Conservation (phyloP, 495 filamentous ascomycete species). For the Beverwykella pulmonaria region DNA sequence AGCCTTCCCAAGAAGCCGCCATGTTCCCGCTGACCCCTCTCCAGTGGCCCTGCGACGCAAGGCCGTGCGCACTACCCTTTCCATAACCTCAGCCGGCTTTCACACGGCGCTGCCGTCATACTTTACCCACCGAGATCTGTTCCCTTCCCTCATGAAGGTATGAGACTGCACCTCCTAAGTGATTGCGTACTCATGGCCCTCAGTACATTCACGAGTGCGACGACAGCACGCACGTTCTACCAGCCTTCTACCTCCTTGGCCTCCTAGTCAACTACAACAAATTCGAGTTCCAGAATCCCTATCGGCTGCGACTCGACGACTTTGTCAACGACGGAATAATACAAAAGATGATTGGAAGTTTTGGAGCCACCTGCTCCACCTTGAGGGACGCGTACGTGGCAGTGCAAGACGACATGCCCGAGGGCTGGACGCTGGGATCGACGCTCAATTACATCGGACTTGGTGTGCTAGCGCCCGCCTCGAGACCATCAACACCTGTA, state of each 20-base stretch:
- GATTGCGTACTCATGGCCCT: background rate
- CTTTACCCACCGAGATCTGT: slow-evolving; percentile 92
- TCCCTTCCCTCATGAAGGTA: slow-evolving; percentile 94
- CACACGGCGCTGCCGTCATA: slow-evolving; percentile 92
- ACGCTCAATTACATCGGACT: slow-evolving; percentile 86
- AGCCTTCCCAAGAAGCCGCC: background rate
- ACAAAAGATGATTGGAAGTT: slow-evolving; percentile 73
- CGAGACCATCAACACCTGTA: slow-evolving; percentile 60
- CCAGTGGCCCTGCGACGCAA: slow-evolving; percentile 52
- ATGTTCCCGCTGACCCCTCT: slow-evolving; percentile 1
- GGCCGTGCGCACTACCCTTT: slow-evolving; percentile 78
- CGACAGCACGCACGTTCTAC: slow-evolving; percentile 59
- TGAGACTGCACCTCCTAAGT: slow-evolving; percentile 20
- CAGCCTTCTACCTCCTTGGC: slow-evolving; percentile 81
- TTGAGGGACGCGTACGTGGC: slow-evolving; percentile 77
- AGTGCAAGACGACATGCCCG: slow-evolving; percentile 89
- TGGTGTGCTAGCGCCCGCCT: slow-evolving; percentile 69
- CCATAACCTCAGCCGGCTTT: slow-evolving; percentile 88
- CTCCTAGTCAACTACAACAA: slow-evolving; percentile 99
- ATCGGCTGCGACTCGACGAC: slow-evolving; percentile 91
- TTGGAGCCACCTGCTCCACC: slow-evolving; percentile 67
- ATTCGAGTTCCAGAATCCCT: slow-evolving; percentile 97
- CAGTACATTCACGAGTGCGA: slow-evolving; percentile 87
- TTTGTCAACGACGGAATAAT: slow-evolving; percentile 93
- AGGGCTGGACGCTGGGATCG: slow-evolving; percentile 81